Percentiles rank a stretch among this genome's conserved stretches.
Conservation (phyloP, 495 filamentous ascomycete genomes). For the Penicillium samsonianum region DNA sequence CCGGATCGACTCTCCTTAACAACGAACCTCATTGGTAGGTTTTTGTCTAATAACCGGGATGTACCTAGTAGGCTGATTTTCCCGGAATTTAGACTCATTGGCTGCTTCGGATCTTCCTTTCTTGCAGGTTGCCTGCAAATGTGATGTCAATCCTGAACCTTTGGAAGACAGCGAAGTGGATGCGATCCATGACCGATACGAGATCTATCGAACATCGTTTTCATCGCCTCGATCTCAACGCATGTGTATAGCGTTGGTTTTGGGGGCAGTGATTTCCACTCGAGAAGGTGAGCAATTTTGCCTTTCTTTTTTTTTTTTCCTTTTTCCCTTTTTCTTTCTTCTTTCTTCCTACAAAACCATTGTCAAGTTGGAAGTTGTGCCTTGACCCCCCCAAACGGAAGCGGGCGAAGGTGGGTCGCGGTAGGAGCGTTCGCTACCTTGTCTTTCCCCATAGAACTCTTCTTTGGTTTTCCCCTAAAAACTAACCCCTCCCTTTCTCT, state of each 20-base stretch:
- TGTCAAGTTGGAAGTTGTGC: conserved; percentile 15
- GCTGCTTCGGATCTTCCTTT: conserved; percentile 66
- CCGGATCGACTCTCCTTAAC: conserved; percentile 66
- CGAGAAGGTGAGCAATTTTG: conserved; percentile 63
- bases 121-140: conserved; percentile 81
- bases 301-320: conserved; percentile 2
- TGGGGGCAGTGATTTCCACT: conserved; percentile 65
- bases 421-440: conserved; percentile 37
- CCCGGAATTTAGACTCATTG: conserved; percentile 60
- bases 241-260: conserved; percentile 74
- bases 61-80: background rate
- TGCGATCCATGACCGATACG: conserved; percentile 58
- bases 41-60: background rate
- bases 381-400: conserved; percentile 29
- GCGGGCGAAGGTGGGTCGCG: conserved; percentile 37
- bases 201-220: conserved; percentile 70
- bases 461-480: background rate
- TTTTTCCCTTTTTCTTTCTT: background rate
- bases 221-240: conserved; percentile 72
- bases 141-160: conserved; percentile 61
- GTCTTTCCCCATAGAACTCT: conserved; percentile 14
- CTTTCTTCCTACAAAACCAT: conserved; percentile 15
- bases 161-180: conserved; percentile 44
- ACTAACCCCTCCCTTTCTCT: conserved; percentile 14
- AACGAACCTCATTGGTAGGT: conserved; percentile 59